A percentile compares a stretch with the other conserved stretches of the same genome.
Conservation (phyloP, 2,329 filamentous ascomycete species). For the Aspergillus sojae region DNA sequence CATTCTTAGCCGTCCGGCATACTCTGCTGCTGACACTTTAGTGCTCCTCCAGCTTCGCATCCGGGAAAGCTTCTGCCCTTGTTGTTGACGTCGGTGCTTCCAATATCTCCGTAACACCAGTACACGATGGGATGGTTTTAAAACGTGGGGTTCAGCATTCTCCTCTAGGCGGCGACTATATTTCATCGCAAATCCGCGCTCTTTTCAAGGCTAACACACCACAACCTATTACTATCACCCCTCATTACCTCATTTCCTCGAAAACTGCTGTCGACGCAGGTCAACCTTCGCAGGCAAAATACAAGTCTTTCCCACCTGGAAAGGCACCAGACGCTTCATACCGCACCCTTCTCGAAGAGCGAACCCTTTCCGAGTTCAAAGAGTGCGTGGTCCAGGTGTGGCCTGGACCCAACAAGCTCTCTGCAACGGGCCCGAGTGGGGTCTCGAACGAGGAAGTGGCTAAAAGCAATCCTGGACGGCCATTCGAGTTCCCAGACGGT, state of each 20-base stretch:
- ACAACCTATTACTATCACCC: slow-evolving; percentile 74
- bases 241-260: slow-evolving; percentile 83
- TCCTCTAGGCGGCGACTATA: slow-evolving; percentile 82
- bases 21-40: neutral
- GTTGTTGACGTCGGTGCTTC: slow-evolving; percentile 91
- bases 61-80: slow-evolving; percentile 88
- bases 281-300: slow-evolving; percentile 73
- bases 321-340: slow-evolving; percentile 68
- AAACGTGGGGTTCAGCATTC: slow-evolving; percentile 88
- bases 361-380: slow-evolving; percentile 93
- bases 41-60: slow-evolving; percentile 65
- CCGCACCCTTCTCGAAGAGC: slow-evolving; percentile 84
- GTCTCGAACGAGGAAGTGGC: slow-evolving; percentile 73
- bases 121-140: slow-evolving; percentile 92
- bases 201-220: slow-evolving; percentile 69
- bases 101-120: slow-evolving; percentile 83
- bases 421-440: slow-evolving; percentile 53
- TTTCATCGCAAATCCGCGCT: slow-evolving; percentile 83
- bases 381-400: slow-evolving; percentile 95
- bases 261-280: slow-evolving; percentile 89
- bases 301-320: slow-evolving; percentile 68
- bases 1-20: neutral
- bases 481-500: slow-evolving; percentile 96
- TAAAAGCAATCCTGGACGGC: slow-evolving; percentile 72
- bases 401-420: slow-evolving; percentile 74